Percentiles rank a stretch among this genome's conserved stretches.
Evolutionary conservation across 768 basidiomycete species (phyloP).

Genomic region (Boletus patriciae): DNA sequence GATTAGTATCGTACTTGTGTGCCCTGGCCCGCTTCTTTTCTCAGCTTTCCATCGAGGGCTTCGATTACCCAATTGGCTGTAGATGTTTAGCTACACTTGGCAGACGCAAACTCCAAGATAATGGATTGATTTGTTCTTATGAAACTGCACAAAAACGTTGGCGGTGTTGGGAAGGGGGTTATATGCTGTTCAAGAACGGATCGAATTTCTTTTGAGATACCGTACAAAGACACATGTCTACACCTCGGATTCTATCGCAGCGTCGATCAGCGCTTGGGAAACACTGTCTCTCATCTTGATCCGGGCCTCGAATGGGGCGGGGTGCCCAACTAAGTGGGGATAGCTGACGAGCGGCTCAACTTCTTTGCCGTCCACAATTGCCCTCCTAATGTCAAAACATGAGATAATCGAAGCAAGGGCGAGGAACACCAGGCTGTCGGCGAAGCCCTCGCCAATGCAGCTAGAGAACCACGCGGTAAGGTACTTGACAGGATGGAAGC

Average conservation of each 20-base stretch:
- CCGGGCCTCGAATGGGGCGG: background rate
- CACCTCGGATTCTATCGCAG: background rate
- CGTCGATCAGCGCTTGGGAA: background rate
- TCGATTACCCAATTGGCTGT: too few species aligned
- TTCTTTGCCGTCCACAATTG: background rate
- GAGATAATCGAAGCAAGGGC: background rate
- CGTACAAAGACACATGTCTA: too few species aligned
- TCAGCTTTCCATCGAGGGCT: too few species aligned
- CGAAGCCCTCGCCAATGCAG: constrained; percentile 1
- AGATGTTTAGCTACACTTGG: too few species aligned
- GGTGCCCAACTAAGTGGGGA: constrained; percentile 1
- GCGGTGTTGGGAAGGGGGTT: too few species aligned
- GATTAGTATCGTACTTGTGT: too few species aligned
- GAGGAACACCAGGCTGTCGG: constrained; percentile 1
- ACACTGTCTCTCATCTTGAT: background rate
- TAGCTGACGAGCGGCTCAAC: constrained; percentile 3
- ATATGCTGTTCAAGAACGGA: too few species aligned
- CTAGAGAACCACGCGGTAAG: background rate
- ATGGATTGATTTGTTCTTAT: too few species aligned
- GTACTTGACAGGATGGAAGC: background rate
- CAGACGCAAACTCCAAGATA: too few species aligned
- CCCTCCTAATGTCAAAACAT: background rate
- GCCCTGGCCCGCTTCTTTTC: too few species aligned
- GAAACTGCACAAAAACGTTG: too few species aligned
- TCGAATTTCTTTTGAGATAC: too few species aligned